Base-by-base conservation (phyloP, 192 early-diverging fungal species). In the Entomortierella beljakovae region DNA sequence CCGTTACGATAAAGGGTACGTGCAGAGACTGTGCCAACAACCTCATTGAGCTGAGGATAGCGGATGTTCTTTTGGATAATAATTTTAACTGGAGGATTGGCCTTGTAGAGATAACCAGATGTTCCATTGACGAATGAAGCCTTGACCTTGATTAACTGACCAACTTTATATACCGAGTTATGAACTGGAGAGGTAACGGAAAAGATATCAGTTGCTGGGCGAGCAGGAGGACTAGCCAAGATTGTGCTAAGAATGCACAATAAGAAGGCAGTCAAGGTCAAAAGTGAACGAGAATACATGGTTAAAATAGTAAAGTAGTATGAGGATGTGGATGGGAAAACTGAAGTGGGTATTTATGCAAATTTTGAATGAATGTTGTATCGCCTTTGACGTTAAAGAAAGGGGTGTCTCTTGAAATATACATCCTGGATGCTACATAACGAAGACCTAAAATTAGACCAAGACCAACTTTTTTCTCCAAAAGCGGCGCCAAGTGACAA, bases 261-360 rank as follows among this genome's bases (percentile, higher is more conserved):
- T 6, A 49, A 53, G 35, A 68, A n/a, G 0, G 68, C 22, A 15
- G 64, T 32, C n/a, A 77, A 20, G 22, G 73, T 43, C 46, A 77
- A 0, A 18, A 77, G 29, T 20, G 66, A 58, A 31, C 73, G 60
- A 1, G 66, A 11, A 35, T 77, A 49, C 73, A 77, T 77, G 23
- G 23, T 57, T n/a, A 16, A 22, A 13, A 28, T 53, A 28, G 7
- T 50, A 18, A 13, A 43, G 10, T 43, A 43, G 18, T 43, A 43
- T 18, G 16, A 50, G 23, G 23, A 50, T 50, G 49, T 50, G 16
- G 42, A 43, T 13, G 9, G 28, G 28, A 57, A 32, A 25, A 33
- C 13, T 11, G n/a, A 57, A 57, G n/a, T 11, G 26, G 7, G 60
- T 7, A 22, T 10, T 23, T 40, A 22, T 61, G 46, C 13, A n/a